Evolutionary conservation across 2,329 filamentous ascomycete species (phyloP), one percentile per base, ranked within the genome.

Genomic region (Metarhizium humberi): DNA sequence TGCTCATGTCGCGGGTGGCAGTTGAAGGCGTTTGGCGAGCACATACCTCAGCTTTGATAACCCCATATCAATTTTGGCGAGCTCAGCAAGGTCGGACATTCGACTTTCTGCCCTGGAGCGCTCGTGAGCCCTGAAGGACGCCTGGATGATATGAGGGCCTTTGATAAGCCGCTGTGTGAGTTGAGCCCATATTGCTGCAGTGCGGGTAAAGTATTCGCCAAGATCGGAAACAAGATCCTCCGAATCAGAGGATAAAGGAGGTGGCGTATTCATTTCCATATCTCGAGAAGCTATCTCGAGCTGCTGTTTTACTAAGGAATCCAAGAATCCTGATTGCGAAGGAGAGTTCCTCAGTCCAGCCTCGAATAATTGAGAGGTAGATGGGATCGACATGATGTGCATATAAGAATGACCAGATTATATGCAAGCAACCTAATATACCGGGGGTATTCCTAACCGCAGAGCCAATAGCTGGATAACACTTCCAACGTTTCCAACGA

Each of bases 141-240:
- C 64, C 40, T 61, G 58, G n/a, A 63, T 60, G 50, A 72, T 66
- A 55, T 71, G 67, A 29, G 65, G 61, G 16, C 67, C 69, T 46
- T 64, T 58, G 4, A 69, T 59, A n/a, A 72, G 60, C 40, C 59
- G 62, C n/a, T 69, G 65, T 38, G 69, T 69, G 51, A 72, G 58
- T 25, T 59, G 59, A n/a, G 64, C 62, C 66, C 64, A 70, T 55
- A 71, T 60, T 42, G 63, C 54, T 25, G 70, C 67, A n/a, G 66
- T 69, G 30, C 65, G 67, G 34, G 63, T 61, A 29, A 72, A 57
- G 55, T 72, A 72, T 29, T 72, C 69, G 36, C 70, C 70, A 56
- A 71, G 64, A 38, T 71, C 68, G 36, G 59, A 60, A 46, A 71
- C 63, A 52, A 72, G 55, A 45, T 66, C 67, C 14, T 63, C 61